Evolutionary conservation across 139 green algal genomes (phyloP), one percentile per base, ranked within the genome.

Genomic region (Chlamydomonas eustigma): DNA sequence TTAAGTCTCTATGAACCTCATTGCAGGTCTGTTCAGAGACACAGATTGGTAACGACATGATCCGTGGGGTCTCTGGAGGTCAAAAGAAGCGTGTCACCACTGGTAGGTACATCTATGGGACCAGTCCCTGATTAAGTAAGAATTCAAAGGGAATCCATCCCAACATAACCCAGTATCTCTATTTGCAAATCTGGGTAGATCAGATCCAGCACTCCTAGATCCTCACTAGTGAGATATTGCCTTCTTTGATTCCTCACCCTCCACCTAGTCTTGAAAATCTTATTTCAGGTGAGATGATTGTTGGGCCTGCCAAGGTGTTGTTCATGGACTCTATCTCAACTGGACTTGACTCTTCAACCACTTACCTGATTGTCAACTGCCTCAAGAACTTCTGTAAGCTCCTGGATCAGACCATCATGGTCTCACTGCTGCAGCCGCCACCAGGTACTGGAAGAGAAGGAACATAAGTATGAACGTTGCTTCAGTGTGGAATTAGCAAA

Each of bases 371-470:
- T 18, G 71, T 88, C 4, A 67, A 72, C 4, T 80, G 64, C 36
- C 78, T 92, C 36, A 64, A 72, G 8, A 78, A 82, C 58, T 72
- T 75, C 32, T 51, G 64, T 25, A 68, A 78, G 33, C 37, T 79
- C 8, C 44, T 39, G 66, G 8, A 73, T 73, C 6, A 28, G 32
- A 95, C 88, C 34, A 82, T 83, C 3, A 30, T 92, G 51, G 82
- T 93, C 24, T 87, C 76, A 2, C 89, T 97, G 73, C 89, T 98
- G 75, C 93, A 97, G 87, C 93, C 93, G 0, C 77, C 88, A 0
- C 93, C 92, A 58, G 44, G 44, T 58, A 18, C 44, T 28, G 44
- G 44, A 58, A 58, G 44, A 18, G 44, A 18, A 58, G 44, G 44
- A 58, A 69, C 24, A 30, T 5, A 69, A 24, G 6, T 8, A 37